Percentiles rank a stretch among this genome's conserved stretches.
phyloP scores from a whole-genome alignment of 805 yeast species.

The Pichia thaimueangensis region DNA sequence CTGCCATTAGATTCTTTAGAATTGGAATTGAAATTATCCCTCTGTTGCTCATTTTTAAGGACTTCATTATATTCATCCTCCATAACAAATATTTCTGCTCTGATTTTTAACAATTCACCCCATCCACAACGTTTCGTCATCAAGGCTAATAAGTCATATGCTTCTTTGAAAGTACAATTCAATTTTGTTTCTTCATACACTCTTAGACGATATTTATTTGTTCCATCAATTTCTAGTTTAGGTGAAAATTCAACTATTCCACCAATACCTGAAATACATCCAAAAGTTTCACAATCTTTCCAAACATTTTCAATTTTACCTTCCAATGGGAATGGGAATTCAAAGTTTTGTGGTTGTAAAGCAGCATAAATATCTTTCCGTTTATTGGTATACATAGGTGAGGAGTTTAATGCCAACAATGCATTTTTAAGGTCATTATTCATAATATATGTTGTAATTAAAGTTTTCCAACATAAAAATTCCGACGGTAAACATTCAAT shows the following conservation, averaged over 20 bases:
- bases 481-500: constrained; percentile 69
- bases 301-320: constrained; percentile 48
- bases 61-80: constrained; percentile 50
- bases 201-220: constrained; percentile 42
- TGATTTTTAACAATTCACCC: constrained; percentile 62
- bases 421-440: constrained; percentile 53
- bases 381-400: constrained; percentile 57
- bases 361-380: constrained; percentile 41
- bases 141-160: constrained; percentile 65
- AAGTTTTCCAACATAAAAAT: constrained; percentile 63
- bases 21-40: constrained; percentile 6
- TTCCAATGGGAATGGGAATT: constrained; percentile 47
- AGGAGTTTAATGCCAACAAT: constrained; percentile 59
- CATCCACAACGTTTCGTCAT: constrained; percentile 72
- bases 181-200: constrained; percentile 45
- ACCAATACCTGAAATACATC: constrained; percentile 30
- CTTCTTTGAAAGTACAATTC: constrained; percentile 48
- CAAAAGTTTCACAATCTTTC: constrained; percentile 31
- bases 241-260: constrained; percentile 31
- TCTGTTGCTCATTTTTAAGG: constrained; percentile 15
- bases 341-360: constrained; percentile 37
- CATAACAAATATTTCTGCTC: constrained; percentile 77
- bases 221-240: constrained; percentile 31
- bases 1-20: neutral
- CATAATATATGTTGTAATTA: constrained; percentile 56